Evolutionary conservation across 1,284 basidiomycete species (phyloP).

Genomic region (Trametes hirsuta): DNA sequence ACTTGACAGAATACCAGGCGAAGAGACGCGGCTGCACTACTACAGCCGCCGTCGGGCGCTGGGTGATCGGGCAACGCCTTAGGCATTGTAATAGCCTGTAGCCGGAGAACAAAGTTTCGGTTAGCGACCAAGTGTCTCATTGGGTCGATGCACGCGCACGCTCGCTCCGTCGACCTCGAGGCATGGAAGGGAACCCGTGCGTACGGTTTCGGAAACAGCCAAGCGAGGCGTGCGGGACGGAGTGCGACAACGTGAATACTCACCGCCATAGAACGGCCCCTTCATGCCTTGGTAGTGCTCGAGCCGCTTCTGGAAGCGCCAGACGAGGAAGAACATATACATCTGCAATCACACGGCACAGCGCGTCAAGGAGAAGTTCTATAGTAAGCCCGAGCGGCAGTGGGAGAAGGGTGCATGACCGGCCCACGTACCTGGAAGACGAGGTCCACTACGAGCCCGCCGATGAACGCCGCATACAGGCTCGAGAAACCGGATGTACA

Average conservation of each 20-base stretch:
- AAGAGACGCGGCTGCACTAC: constrained; percentile 10
- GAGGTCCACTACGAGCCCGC: constrained; percentile 66
- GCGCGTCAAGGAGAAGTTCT: constrained; percentile 19
- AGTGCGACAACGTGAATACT: constrained; percentile 32
- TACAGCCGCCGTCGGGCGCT: constrained; percentile 20
- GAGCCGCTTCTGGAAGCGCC: constrained; percentile 70
- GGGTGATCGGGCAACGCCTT: constrained; percentile 19
- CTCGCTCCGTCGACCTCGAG: constrained; percentile 14
- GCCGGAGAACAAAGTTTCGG: constrained; percentile 22
- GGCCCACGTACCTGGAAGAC: constrained; percentile 59
- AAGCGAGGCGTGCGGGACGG: constrained; percentile 8
- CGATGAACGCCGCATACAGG: constrained; percentile 70
- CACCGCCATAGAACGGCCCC: constrained; percentile 64
- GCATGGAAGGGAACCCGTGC: constrained; percentile 3
- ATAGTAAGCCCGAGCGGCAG: constrained; percentile 15
- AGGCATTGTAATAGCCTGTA: constrained; percentile 37
- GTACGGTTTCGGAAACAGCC: constrained; percentile 8
- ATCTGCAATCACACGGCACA: constrained; percentile 42
- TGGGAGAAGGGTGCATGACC: constrained; percentile 7
- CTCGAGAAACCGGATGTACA: constrained; percentile 67
- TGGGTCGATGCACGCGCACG: constrained; percentile 9
- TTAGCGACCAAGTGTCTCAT: constrained; percentile 23
- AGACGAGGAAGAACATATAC: constrained; percentile 75
- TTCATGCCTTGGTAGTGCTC: constrained; percentile 69
- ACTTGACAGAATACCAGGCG: constrained; percentile 4